Conservation (phyloP, 2,329 filamentous ascomycete genomes). For the Aspergillus alliaceus region DNA sequence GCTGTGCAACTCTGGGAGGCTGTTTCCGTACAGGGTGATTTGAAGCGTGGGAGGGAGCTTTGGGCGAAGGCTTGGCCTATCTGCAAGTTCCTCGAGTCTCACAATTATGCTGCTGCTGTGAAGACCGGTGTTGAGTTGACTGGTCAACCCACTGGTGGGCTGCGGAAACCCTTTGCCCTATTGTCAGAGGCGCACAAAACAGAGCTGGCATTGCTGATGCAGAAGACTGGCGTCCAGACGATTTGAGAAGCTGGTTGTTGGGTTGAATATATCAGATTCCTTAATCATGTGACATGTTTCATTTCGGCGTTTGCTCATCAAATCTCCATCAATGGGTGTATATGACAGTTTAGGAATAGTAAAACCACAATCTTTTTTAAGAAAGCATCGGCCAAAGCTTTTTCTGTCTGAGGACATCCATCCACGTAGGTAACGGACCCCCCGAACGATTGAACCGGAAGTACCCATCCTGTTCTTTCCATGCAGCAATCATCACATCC, state of each 20-base stretch:
- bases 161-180: constrained; percentile 52
- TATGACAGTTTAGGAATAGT: neutral
- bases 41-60: constrained; percentile 46
- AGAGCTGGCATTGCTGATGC: constrained; percentile 40
- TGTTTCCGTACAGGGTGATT: constrained; percentile 44
- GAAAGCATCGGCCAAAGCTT: constrained; percentile 31
- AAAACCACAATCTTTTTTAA: constrained; percentile 6
- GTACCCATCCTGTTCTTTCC: constrained; percentile 29
- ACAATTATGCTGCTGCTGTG: constrained; percentile 50
- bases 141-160: constrained; percentile 48
- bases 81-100: constrained; percentile 52
- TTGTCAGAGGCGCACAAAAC: constrained; percentile 31
- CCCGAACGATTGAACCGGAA: constrained; percentile 16
- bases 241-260: constrained; percentile 12
- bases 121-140: constrained; percentile 53
- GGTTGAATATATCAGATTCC: neutral
- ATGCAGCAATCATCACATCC: constrained; percentile 30
- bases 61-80: constrained; percentile 53
- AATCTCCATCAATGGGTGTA: neutral
- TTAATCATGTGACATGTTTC: neutral
- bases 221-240: constrained; percentile 41
- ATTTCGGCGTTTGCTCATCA: neutral
- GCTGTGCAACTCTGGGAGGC: constrained; percentile 51
- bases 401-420: constrained; percentile 24
- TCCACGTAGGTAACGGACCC: constrained; percentile 29